These are phyloP conservation scores for Neurospora africana DNA, from an alignment of 495 filamentous ascomycete species.

Conservation along the genomic window DNA sequence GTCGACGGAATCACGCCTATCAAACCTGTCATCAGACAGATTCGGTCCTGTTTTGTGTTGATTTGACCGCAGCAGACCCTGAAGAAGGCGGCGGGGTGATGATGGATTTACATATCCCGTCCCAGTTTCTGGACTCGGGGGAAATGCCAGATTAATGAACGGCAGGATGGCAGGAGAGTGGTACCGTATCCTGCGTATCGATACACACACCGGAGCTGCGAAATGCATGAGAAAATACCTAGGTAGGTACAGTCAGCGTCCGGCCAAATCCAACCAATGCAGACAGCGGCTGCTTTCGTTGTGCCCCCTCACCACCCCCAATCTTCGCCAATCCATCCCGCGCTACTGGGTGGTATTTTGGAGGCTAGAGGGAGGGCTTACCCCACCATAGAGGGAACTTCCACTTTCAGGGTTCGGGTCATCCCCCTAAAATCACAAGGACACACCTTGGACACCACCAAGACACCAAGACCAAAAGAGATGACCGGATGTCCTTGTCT, in stretches of 20 bases:
- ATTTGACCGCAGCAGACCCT: neutral
- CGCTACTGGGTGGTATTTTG: neutral
- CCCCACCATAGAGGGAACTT: neutral
- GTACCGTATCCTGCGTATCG: neutral
- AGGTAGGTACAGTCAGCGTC: neutral
- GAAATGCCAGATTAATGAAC: neutral
- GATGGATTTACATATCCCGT: neutral
- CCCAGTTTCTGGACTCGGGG: neutral
- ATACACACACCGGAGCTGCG: neutral
- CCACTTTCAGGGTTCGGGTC: neutral
- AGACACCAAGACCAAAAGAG: neutral
- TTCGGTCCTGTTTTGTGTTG: neutral
- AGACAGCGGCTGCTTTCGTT: neutral
- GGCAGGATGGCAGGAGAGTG: neutral
- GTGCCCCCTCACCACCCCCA: neutral
- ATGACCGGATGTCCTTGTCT: neutral
- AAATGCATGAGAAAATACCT: neutral
- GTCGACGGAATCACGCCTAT: neutral
- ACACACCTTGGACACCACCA: neutral
- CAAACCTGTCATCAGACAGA: neutral
- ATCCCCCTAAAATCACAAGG: neutral
- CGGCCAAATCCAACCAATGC: neutral
- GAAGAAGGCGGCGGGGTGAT: neutral
- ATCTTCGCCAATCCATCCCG: neutral
- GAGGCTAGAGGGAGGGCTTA: neutral